Conservation (phyloP, 2,329 filamentous ascomycete species). For the Graphiopsis chlorocephala region DNA sequence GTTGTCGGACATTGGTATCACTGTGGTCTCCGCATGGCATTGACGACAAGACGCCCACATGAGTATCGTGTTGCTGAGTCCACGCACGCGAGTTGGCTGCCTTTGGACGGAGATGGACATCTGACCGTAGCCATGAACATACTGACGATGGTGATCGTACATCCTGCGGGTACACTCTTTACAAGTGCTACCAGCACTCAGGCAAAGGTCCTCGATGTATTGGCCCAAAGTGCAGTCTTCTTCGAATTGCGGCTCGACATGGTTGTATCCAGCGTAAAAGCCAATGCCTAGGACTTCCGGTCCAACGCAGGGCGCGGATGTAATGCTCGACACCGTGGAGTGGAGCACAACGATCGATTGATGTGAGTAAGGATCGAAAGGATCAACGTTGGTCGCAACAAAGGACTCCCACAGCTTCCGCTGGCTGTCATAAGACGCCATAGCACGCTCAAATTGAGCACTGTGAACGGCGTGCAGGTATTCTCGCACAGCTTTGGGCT, state of each 20-base stretch:
- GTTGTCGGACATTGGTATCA: constrained; percentile 85
- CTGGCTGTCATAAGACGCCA: constrained; percentile 91
- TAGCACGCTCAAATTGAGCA: constrained; percentile 91
- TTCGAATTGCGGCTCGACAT: constrained; percentile 65
- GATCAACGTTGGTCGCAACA: constrained; percentile 78
- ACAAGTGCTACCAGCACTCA: constrained; percentile 72
- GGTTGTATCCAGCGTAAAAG: constrained; percentile 84
- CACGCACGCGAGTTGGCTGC: constrained; percentile 63
- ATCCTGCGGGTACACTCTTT: constrained; percentile 82
- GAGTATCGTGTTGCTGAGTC: constrained; percentile 71
- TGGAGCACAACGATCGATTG: constrained; percentile 95
- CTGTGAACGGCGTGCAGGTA: constrained; percentile 93
- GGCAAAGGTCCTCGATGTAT: constrained; percentile 87
- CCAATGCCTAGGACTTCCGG: constrained; percentile 86
- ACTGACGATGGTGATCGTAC: constrained; percentile 91
- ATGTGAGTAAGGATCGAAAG: constrained; percentile 93
- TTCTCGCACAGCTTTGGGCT: constrained; percentile 86
- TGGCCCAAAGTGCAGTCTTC: constrained; percentile 91
- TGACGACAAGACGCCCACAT: constrained; percentile 98
- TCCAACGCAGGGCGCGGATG: constrained; percentile 88
- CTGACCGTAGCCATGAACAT: constrained; percentile 93
- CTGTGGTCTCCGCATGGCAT: constrained; percentile 85
- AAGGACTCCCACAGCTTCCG: constrained; percentile 96
- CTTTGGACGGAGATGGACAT: constrained; percentile 87
- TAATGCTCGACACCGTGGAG: constrained; percentile 89